Conservation (phyloP, 495 filamentous ascomycete genomes). For the Podospora conica region DNA sequence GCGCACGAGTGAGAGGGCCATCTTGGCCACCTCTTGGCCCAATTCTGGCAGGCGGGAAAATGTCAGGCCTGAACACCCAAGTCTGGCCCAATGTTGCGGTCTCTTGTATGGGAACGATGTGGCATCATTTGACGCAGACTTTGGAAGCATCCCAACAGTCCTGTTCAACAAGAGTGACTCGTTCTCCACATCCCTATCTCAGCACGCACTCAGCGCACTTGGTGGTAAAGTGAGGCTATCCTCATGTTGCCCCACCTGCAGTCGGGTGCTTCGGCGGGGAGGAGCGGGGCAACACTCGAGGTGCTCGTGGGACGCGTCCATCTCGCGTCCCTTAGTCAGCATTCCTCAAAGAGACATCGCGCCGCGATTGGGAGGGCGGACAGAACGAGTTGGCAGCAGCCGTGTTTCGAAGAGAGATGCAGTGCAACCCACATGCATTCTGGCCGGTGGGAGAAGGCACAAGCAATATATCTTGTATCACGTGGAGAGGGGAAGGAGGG, state of each 20-base stretch:
- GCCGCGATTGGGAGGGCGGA: slow-evolving; percentile 10
- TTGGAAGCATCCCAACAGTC: neutral
- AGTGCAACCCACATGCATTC: slow-evolving; percentile 9
- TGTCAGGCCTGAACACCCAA: neutral
- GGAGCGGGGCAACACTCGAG: neutral
- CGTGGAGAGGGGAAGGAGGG: neutral
- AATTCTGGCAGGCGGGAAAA: neutral
- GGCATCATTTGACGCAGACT: neutral
- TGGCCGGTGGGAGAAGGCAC: neutral
- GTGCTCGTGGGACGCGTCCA: slow-evolving; percentile 5
- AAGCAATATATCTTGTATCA: neutral
- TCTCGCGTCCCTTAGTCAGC: slow-evolving; percentile 31
- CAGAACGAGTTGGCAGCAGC: neutral
- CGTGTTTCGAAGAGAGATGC: slow-evolving; percentile 1
- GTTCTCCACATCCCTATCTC: neutral
- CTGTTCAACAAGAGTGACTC: neutral
- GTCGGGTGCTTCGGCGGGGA: neutral
- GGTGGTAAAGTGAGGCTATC: neutral
- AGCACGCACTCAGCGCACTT: neutral
- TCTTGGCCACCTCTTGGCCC: neutral
- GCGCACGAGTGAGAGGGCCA: slow-evolving; percentile 18
- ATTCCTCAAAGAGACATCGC: neutral
- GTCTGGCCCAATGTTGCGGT: neutral
- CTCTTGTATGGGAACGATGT: neutral
- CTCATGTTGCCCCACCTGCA: neutral